phyloP scores from a whole-genome alignment of 768 basidiomycete genomes.

The Lyophyllum shimeji region DNA sequence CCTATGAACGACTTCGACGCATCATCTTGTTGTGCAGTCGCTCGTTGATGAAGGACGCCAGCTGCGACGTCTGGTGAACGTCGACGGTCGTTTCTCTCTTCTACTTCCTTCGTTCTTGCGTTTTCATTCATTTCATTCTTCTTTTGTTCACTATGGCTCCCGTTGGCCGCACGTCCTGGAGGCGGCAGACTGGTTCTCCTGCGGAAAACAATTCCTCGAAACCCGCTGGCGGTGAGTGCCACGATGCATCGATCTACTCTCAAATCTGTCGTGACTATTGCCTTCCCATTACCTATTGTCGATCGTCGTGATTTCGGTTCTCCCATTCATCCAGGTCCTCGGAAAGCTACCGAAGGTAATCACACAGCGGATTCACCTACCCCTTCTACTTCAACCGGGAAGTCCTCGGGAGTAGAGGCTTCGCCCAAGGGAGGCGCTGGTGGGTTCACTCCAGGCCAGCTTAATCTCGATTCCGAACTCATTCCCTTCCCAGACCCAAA shows the following conservation, averaged over 20 bases:
- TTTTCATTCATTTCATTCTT: slow-evolving; percentile 8
- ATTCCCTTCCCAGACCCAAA: not conserved
- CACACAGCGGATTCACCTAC: not conserved
- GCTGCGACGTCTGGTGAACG: slow-evolving; percentile 4
- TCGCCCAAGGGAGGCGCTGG: slow-evolving; percentile 1
- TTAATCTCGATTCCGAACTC: not conserved
- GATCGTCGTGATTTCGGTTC: not conserved
- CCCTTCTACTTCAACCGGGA: not conserved
- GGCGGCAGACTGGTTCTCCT: slow-evolving; percentile 15
- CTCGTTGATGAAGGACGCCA: not conserved
- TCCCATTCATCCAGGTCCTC: slow-evolving; percentile 6
- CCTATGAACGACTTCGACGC: not conserved
- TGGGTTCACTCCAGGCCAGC: not conserved
- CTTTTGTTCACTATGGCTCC: slow-evolving; percentile 17
- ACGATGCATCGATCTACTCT: not conserved
- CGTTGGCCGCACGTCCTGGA: slow-evolving; percentile 17
- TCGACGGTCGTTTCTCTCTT: slow-evolving; percentile 9
- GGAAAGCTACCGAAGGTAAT: slow-evolving; percentile 1
- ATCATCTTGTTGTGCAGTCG: slow-evolving; percentile 8
- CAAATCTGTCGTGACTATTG: not conserved
- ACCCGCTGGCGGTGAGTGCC: slow-evolving; percentile 17
- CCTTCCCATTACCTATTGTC: not conserved
- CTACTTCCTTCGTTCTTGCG: slow-evolving; percentile 9
- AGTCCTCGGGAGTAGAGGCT: slow-evolving; percentile 2
- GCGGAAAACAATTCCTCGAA: slow-evolving; percentile 4